A percentile compares a stretch with the other conserved stretches of the same genome.
These are phyloP conservation scores for Austroboletus rostrupii DNA, from an alignment of 1,284 basidiomycete species.

Conservation along the genomic window DNA sequence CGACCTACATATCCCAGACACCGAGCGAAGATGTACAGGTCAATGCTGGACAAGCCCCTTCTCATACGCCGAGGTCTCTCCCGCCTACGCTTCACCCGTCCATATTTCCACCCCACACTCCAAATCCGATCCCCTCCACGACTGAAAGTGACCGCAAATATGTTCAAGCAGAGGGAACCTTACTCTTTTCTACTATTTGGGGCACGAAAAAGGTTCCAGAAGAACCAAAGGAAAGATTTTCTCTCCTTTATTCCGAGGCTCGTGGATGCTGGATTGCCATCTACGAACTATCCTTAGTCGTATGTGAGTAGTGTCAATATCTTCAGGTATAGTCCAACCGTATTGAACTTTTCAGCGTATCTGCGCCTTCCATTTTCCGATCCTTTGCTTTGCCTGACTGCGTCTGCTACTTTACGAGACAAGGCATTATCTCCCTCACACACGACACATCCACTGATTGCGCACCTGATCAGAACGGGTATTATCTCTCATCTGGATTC, in stretches of 20 bases:
- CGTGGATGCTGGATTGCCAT: constrained; percentile 69
- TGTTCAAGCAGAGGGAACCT: constrained; percentile 70
- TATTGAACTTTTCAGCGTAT: constrained; percentile 48
- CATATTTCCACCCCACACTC: constrained; percentile 71
- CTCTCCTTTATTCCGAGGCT: constrained; percentile 56
- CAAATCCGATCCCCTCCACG: constrained; percentile 70
- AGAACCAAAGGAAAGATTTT: constrained; percentile 52
- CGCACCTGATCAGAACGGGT: constrained; percentile 38
- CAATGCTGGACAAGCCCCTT: constrained; percentile 44
- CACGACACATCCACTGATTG: constrained; percentile 49
- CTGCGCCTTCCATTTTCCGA: constrained; percentile 66
- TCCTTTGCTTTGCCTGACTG: constrained; percentile 77
- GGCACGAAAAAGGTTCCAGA: constrained; percentile 47
- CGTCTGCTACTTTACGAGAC: constrained; percentile 75
- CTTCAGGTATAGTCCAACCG: neutral
- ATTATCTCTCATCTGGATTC: constrained; percentile 15
- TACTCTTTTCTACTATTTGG: constrained; percentile 69
- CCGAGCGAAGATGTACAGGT: constrained; percentile 26
- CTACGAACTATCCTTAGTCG: constrained; percentile 68
- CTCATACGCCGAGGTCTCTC: constrained; percentile 39
- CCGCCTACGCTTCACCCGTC: constrained; percentile 45
- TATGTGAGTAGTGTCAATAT: constrained; percentile 53
- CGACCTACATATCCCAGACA: constrained; percentile 70
- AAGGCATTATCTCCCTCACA: constrained; percentile 54
- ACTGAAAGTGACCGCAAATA: constrained; percentile 69